Evolutionary conservation across 1,139 yeast species (phyloP).

Genomic region (Tardiomyces blankii): DNA sequence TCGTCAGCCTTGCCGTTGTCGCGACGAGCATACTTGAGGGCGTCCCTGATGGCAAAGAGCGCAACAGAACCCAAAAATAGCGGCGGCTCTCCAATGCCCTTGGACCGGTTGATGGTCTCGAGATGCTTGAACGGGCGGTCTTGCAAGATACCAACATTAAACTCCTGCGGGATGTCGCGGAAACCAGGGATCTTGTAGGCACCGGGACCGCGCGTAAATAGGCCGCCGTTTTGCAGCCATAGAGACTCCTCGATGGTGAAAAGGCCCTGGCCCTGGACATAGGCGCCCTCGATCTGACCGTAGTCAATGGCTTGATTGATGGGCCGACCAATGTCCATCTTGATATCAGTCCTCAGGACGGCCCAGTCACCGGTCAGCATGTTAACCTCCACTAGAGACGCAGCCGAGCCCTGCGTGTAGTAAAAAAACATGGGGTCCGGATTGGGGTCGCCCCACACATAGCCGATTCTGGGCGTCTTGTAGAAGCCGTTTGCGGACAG

Average conservation of each 20-base stretch:
- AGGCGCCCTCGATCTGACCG: slow-evolving; percentile 40
- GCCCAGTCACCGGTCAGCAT: slow-evolving; percentile 38
- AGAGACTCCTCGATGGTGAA: slow-evolving; percentile 37
- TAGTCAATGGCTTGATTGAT: slow-evolving; percentile 37
- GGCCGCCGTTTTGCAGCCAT: slow-evolving; percentile 32
- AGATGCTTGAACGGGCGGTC: slow-evolving; percentile 32
- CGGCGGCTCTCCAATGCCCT: slow-evolving; percentile 40
- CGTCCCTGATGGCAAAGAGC: slow-evolving; percentile 35
- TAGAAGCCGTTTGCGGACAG: slow-evolving; percentile 38
- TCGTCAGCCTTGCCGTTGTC: slow-evolving; percentile 17
- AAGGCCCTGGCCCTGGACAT: slow-evolving; percentile 37
- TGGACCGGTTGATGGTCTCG: slow-evolving; percentile 32
- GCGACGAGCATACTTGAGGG: slow-evolving; percentile 27
- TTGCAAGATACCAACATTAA: slow-evolving; percentile 30
- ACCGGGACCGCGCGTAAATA: slow-evolving; percentile 38
- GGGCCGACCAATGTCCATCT: slow-evolving; percentile 38
- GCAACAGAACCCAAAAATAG: slow-evolving; percentile 32
- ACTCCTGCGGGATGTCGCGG: slow-evolving; percentile 33
- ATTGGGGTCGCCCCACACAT: slow-evolving; percentile 28
- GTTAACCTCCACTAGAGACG: slow-evolving; percentile 33
- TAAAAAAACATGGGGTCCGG: slow-evolving; percentile 35
- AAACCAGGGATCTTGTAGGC: slow-evolving; percentile 39
- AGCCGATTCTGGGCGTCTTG: slow-evolving; percentile 39
- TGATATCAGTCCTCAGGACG: slow-evolving; percentile 30
- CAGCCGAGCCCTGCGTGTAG: slow-evolving; percentile 35